These are phyloP conservation scores for Aspergillus tamarii DNA, from an alignment of 2,329 filamentous ascomycete species.

Conservation along the genomic window DNA sequence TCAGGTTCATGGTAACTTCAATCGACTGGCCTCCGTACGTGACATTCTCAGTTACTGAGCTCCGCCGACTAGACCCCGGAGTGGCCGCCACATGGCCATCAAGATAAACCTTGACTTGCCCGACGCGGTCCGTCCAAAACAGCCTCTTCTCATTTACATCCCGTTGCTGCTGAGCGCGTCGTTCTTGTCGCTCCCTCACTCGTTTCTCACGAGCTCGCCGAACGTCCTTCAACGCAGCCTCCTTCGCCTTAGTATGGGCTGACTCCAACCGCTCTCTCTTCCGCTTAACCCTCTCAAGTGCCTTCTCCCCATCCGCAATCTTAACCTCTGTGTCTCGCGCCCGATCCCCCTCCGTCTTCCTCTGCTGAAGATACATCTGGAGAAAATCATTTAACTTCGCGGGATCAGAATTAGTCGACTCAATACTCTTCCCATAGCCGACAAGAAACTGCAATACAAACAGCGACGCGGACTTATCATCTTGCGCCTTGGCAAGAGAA, in stretches of 20 bases:
- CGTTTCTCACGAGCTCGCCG: conserved; percentile 23
- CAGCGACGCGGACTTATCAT: conserved; percentile 26
- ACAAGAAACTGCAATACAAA: conserved; percentile 37
- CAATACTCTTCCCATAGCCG: conserved; percentile 37
- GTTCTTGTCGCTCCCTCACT: conserved; percentile 15
- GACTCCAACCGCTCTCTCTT: conserved; percentile 7
- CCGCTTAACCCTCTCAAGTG: conserved; percentile 23
- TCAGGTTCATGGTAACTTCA: conserved; percentile 50
- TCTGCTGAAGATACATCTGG: conserved; percentile 35
- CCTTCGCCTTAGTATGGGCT: conserved; percentile 20
- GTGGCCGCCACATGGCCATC: conserved; percentile 28
- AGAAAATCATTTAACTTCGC: conserved; percentile 40
- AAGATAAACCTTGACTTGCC: conserved; percentile 40
- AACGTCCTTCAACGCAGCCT: conserved; percentile 25
- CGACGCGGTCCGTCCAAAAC: conserved; percentile 41
- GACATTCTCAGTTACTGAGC: conserved; percentile 24
- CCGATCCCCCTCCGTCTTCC: conserved; percentile 30
- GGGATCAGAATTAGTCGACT: conserved; percentile 32
- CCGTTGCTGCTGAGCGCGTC: conserved; percentile 28
- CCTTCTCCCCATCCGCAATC: conserved; percentile 29
- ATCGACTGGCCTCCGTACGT: conserved; percentile 26
- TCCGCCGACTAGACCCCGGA: conserved; percentile 20
- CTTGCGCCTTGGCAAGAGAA: conserved; percentile 35
- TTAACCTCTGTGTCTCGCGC: conserved; percentile 28
- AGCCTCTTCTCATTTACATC: conserved; percentile 34